A percentile compares a stretch with the other conserved stretches of the same genome.
Evolutionary conservation across 1,284 basidiomycete species (phyloP).

Genomic region (Rhodotorula sp.): DNA sequence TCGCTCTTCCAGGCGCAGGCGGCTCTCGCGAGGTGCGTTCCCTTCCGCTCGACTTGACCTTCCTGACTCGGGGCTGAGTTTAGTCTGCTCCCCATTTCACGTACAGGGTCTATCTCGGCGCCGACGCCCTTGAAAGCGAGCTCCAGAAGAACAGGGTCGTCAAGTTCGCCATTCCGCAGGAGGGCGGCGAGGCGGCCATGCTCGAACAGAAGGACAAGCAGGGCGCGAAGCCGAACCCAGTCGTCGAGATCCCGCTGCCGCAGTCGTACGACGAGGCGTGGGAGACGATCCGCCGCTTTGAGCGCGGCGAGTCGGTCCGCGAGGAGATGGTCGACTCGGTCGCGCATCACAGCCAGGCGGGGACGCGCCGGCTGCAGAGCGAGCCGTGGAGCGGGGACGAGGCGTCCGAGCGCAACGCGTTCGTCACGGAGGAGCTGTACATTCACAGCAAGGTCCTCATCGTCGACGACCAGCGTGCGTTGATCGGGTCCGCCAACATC

Average conservation of each 20-base stretch:
- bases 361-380: slow-evolving; percentile 62
- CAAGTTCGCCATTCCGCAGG: slow-evolving; percentile 23
- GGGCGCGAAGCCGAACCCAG: slow-evolving; percentile 14
- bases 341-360: slow-evolving; percentile 67
- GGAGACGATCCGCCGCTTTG: slow-evolving; percentile 42
- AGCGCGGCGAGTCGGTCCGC: slow-evolving; percentile 32
- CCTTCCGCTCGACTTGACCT: too few species aligned
- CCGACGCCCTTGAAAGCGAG: slow-evolving; percentile 20
- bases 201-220: slow-evolving; percentile 18
- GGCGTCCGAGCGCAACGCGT: slow-evolving; percentile 77
- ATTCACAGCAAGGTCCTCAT: slow-evolving; percentile 58
- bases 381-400: slow-evolving; percentile 80
- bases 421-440: slow-evolving; percentile 66
- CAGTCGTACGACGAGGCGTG: slow-evolving; percentile 44
- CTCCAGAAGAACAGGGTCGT: slow-evolving; percentile 41
- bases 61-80: background rate
- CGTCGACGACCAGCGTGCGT: slow-evolving; percentile 83
- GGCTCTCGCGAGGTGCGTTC: slow-evolving; percentile 67
- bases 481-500: slow-evolving; percentile 85
- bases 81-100: too few species aligned
- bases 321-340: slow-evolving; percentile 67
- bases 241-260: slow-evolving; percentile 44
- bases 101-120: slow-evolving; percentile 35
- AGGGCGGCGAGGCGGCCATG: slow-evolving; percentile 30
- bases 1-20: slow-evolving; percentile 82